phyloP scores from a whole-genome alignment of 2,329 filamentous ascomycete genomes.

The Fusarium sarcochroum region DNA sequence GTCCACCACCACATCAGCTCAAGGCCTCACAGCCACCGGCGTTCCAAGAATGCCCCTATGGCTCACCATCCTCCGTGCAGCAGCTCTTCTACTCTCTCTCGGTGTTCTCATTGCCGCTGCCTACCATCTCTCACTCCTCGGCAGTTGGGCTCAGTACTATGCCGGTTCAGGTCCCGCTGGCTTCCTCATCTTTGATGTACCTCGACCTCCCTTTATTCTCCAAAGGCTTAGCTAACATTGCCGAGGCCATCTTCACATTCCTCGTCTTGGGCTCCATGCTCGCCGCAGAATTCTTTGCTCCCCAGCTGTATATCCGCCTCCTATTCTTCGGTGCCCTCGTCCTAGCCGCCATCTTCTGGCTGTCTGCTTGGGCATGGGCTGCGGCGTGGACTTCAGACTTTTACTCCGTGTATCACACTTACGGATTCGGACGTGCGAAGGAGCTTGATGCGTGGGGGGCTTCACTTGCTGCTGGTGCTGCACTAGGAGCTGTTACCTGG shows the following conservation, averaged over 20 bases:
- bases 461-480: slow-evolving; percentile 57
- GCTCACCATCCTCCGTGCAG: slow-evolving; percentile 56
- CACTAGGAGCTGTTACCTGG: slow-evolving; percentile 59
- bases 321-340: slow-evolving; percentile 54
- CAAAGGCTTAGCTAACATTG: slow-evolving; percentile 9
- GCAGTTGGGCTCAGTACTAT: slow-evolving; percentile 40
- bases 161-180: slow-evolving; percentile 54
- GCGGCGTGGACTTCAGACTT: slow-evolving; percentile 53
- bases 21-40: slow-evolving; percentile 55
- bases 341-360: slow-evolving; percentile 60
- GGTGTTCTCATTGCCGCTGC: slow-evolving; percentile 58
- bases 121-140: slow-evolving; percentile 57
- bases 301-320: slow-evolving; percentile 54
- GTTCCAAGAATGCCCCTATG: slow-evolving; percentile 55
- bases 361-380: slow-evolving; percentile 56
- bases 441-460: slow-evolving; percentile 44
- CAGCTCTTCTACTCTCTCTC: slow-evolving; percentile 57
- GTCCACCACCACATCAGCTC: slow-evolving; percentile 25
- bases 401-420: slow-evolving; percentile 43
- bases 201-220: slow-evolving; percentile 25
- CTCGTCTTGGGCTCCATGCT: slow-evolving; percentile 57
- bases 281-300: slow-evolving; percentile 55
- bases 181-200: slow-evolving; percentile 64
- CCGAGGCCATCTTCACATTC: slow-evolving; percentile 59
- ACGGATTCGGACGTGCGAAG: slow-evolving; percentile 18